Base-by-base conservation (phyloP, 2,329 filamentous ascomycete genomes). In the Fusarium nelsonii region DNA sequence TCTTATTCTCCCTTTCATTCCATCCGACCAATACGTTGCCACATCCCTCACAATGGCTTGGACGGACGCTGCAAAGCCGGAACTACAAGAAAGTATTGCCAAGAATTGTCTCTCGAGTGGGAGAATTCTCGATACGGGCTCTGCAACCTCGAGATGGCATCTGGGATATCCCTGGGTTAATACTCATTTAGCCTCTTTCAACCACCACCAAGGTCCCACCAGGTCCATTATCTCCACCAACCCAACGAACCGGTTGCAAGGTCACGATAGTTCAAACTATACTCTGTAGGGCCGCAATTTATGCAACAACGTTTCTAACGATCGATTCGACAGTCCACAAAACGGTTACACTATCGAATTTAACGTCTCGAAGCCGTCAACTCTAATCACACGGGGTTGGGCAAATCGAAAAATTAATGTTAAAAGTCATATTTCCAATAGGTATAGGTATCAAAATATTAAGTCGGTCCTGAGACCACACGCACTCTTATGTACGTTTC, bases 401-500 rank as follows among this genome's bases (percentile, higher is more conserved):
- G n/a, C 34, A 51, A 40, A 18, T 16, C 34, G 34, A 48, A 46
- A 28, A 51, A 43, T 48, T 26, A 63, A 58, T 58, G 48, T 45
- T 50, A n/a, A 41, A 41, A 54, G n/a, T 58, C 33, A 37, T 59
- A 45, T 63, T 23, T 56, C 44, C 36, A 43, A 33, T 51, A 66
- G 58, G 30, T 57, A 36, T 32, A 62, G 58, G 66, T 60, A 61
- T 63, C 61, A 67, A 63, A 51, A 46, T 56, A 70, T 70, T 70
- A 71, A 59, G 59, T 65, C 43, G 64, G 61, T 59, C 68, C 49
- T 54, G 68, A 36, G 68, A 70, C 68, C 68, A 54, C 34, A 63
- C 69, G 70, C 60, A 72, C 65, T 66, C 52, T 51, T 68, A 58
- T 63, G 73, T 71, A 71, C 72, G 69, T 60, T 54, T 65, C 72